Conservation (phyloP, 1,284 basidiomycete species). For the Phellinidium pouzarii region DNA sequence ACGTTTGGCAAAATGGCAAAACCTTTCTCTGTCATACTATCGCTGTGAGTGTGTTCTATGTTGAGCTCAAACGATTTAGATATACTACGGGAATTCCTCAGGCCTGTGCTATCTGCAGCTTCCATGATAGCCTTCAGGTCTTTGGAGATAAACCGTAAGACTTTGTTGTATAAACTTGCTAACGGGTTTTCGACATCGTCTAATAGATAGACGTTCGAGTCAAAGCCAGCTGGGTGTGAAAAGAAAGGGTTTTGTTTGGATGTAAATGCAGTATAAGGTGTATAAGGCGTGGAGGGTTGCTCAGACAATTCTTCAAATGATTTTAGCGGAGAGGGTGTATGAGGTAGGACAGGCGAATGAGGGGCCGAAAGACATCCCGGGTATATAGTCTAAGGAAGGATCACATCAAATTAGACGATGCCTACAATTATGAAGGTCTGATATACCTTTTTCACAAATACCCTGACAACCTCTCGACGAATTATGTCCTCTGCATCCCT, state of each 20-base stretch:
- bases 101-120: constrained; percentile 60
- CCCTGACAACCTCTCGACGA: constrained; percentile 58
- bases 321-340: constrained; percentile 52
- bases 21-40: constrained; percentile 30
- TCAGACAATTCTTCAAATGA: constrained; percentile 23
- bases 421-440: background rate
- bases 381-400: constrained; percentile 54
- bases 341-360: constrained; percentile 67
- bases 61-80: background rate
- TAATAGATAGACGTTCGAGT: constrained; percentile 39
- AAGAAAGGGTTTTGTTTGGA: constrained; percentile 42
- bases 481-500: constrained; percentile 82
- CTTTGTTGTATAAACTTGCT: constrained; percentile 70
- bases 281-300: constrained; percentile 54
- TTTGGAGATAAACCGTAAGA: constrained; percentile 75
- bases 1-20: constrained; percentile 85
- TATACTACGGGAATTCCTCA: background rate
- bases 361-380: constrained; percentile 60
- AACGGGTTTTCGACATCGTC: constrained; percentile 63
- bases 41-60: constrained; percentile 5
- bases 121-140: constrained; percentile 70
- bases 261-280: constrained; percentile 56
- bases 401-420: constrained; percentile 8
- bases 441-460: constrained; percentile 70
- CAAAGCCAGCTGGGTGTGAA: constrained; percentile 26